Percentiles rank a stretch among this genome's conserved stretches.
These are phyloP conservation scores for Pythium oligandrum DNA, from an alignment of 352 stramenopile genomes.

Conservation along the genomic window DNA sequence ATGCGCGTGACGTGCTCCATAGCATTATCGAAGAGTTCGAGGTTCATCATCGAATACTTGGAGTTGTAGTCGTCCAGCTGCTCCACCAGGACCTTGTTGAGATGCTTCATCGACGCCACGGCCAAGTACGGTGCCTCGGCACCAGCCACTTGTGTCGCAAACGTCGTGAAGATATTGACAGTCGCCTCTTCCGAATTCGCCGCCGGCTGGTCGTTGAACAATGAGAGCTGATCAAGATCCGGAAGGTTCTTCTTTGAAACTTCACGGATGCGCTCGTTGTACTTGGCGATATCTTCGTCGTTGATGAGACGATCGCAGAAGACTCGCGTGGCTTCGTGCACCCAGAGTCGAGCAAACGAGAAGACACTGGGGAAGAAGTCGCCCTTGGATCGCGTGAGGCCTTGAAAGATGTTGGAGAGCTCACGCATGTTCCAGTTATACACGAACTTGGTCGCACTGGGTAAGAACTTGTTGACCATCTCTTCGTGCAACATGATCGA, in stretches of 20 bases:
- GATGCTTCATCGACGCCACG: constrained; percentile 72
- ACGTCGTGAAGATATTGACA: constrained; percentile 95
- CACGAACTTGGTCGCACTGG: constrained; percentile 96
- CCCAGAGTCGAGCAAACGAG: constrained; percentile 90
- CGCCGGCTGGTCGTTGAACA: constrained; percentile 69
- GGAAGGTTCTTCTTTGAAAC: constrained; percentile 91
- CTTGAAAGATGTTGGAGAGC: constrained; percentile 96
- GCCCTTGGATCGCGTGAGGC: constrained; percentile 87
- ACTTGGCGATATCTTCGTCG: constrained; percentile 92
- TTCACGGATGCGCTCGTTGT: constrained; percentile 89
- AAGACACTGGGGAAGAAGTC: constrained; percentile 89
- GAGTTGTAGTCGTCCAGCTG: constrained; percentile 97
- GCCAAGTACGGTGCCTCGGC: constrained; percentile 69
- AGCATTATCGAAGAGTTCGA: constrained; percentile 97
- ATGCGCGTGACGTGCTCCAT: constrained; percentile 97
- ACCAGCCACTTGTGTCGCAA: constrained; percentile 74
- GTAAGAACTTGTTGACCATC: constrained; percentile 93
- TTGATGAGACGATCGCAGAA: constrained; percentile 96
- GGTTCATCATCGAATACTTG: constrained; percentile 97
- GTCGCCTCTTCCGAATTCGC: constrained; percentile 28
- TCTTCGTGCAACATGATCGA: constrained; percentile 91
- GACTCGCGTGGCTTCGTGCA: constrained; percentile 96
- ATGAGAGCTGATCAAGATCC: constrained; percentile 75
- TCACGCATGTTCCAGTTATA: constrained; percentile 99
- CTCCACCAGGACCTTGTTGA: constrained; percentile 90